Conservation (phyloP, 1,139 yeast species). For the Candida freyschussii region DNA sequence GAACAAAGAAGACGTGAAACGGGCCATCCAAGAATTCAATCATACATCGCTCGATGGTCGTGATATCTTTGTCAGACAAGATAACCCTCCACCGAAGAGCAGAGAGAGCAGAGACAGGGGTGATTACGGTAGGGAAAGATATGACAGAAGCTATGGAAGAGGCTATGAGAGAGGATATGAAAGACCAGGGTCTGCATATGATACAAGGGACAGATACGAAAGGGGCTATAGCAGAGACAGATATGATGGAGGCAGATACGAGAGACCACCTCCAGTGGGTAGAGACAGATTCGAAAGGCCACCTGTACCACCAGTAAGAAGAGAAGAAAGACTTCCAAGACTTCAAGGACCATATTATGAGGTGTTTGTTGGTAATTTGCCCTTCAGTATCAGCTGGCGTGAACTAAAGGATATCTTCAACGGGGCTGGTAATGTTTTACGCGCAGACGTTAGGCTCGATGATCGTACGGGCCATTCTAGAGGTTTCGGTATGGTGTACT, state of each 20-base stretch:
- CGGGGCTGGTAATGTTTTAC: constrained; percentile 65
- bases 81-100: constrained; percentile 66
- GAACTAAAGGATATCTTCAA: constrained; percentile 81
- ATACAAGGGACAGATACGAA: constrained; percentile 20
- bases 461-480: constrained; percentile 66
- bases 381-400: constrained; percentile 79
- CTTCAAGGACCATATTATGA: constrained; percentile 46
- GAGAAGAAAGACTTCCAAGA: constrained; percentile 14
- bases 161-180: constrained; percentile 15
- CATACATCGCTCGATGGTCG: constrained; percentile 69
- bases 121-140: constrained; percentile 16
- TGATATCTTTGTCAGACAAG: constrained; percentile 86
- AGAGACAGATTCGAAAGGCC: constrained; percentile 16
- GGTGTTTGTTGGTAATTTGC: constrained; percentile 77
- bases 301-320: constrained; percentile 14
- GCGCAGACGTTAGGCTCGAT: constrained; percentile 75
- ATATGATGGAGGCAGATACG: constrained; percentile 8
- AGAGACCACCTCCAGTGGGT: constrained; percentile 4
- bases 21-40: constrained; percentile 70
- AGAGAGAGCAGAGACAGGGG: constrained; percentile 16
- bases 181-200: constrained; percentile 12
- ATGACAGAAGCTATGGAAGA: constrained; percentile 9
- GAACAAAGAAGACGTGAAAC: constrained; percentile 59
- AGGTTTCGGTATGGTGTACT: constrained; percentile 80
- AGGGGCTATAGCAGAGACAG: constrained; percentile 10